Evolutionary conservation across 345 rosid species (phyloP).

Genomic region (Populus euphratica): DNA sequence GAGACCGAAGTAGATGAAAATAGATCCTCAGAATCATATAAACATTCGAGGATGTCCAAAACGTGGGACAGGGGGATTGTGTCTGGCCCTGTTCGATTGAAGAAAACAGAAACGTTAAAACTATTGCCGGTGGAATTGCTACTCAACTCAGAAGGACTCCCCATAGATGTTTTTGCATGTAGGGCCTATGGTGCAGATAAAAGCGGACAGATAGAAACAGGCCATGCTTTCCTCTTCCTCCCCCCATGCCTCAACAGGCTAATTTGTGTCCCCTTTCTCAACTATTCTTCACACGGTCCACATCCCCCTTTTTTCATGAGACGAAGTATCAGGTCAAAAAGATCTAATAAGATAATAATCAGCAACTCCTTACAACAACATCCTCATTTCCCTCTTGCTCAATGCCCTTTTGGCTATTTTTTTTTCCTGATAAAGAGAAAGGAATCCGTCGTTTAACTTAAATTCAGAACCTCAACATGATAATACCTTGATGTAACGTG

Average conservation of each 20-base stretch:
- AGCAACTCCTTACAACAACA: neutral
- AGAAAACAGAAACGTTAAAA: neutral
- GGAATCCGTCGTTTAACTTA: neutral
- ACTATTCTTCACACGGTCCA: constrained; percentile 3
- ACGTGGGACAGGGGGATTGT: neutral
- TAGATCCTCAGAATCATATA: neutral
- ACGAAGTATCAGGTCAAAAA: constrained; percentile 14
- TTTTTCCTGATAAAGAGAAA: neutral
- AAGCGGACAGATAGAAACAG: constrained; percentile 36
- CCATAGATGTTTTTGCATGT: constrained; percentile 9
- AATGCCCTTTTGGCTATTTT: neutral
- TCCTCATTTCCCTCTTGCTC: neutral
- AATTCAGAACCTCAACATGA: constrained; percentile 14
- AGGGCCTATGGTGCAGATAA: constrained; percentile 22
- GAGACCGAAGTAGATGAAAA: neutral
- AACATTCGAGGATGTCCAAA: neutral
- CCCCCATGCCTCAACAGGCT: constrained; percentile 29
- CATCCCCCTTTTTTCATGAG: neutral
- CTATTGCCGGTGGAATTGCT: neutral
- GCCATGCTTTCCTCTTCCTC: constrained; percentile 22
- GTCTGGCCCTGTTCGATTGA: neutral
- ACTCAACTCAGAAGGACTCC: neutral
- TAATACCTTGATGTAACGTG: constrained; percentile 13
- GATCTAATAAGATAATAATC: constrained; percentile 12
- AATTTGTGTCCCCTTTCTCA: constrained; percentile 17